phyloP scores from a whole-genome alignment of 2,329 filamentous ascomycete species.

The Sphaerostilbella broomeana region DNA sequence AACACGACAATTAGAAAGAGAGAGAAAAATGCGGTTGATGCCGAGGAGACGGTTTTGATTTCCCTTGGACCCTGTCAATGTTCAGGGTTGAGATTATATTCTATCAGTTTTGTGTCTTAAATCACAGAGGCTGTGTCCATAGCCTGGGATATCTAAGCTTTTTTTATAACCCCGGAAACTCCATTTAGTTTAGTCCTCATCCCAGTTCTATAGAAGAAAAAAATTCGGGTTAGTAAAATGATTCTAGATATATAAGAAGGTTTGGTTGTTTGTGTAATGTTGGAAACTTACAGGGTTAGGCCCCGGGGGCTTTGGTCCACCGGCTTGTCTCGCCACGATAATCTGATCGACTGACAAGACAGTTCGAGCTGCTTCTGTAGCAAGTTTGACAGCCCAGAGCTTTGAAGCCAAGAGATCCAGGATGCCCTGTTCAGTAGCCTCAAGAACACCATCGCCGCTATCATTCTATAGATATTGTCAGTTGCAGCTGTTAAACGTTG shows the following conservation, averaged over 20 bases:
- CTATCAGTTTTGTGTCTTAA: slow-evolving; percentile 10
- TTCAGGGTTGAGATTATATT: slow-evolving; percentile 10
- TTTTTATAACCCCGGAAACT: slow-evolving; percentile 14
- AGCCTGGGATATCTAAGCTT: slow-evolving; percentile 21
- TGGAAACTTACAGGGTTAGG: slow-evolving; percentile 63
- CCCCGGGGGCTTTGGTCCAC: slow-evolving; percentile 91
- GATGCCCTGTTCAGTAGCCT: slow-evolving; percentile 82
- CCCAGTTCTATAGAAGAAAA: slow-evolving; percentile 49
- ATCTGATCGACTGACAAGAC: slow-evolving; percentile 97
- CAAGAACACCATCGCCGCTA: slow-evolving; percentile 71
- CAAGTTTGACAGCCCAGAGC: slow-evolving; percentile 94
- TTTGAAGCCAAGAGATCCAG: slow-evolving; percentile 88
- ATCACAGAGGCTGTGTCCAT: slow-evolving; percentile 8
- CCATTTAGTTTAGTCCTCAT: slow-evolving; percentile 49
- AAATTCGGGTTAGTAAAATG: slow-evolving; percentile 22
- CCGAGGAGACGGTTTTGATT: neutral
- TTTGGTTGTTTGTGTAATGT: neutral
- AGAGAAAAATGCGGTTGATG: too few relatives aligned
- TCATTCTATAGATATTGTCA: slow-evolving; percentile 49
- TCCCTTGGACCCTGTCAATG: neutral
- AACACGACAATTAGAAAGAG: too few relatives aligned
- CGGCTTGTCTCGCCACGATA: slow-evolving; percentile 94
- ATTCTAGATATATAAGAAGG: neutral
- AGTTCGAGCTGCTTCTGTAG: slow-evolving; percentile 88
- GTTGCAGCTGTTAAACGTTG: neutral